Percentiles rank a stretch among this genome's conserved stretches.
phyloP scores from a whole-genome alignment of 257 asterid species.

The Capsicum pubescens region DNA sequence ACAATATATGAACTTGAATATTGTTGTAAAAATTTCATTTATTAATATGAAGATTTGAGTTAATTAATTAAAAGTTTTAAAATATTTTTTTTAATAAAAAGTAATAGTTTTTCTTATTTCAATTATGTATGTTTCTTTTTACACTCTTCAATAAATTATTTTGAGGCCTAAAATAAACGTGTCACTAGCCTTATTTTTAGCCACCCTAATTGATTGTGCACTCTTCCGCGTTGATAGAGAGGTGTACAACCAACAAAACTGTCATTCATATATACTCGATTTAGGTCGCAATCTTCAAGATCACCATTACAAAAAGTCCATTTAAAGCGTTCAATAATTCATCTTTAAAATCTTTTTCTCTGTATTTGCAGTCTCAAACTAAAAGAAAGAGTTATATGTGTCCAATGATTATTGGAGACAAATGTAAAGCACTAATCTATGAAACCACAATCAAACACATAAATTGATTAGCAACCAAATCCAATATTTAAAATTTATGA shows the following conservation, averaged over 20 bases:
- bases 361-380: neutral
- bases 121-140: too few relatives aligned
- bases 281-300: neutral
- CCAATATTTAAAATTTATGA: too few relatives aligned
- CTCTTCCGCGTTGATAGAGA: neutral
- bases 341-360: neutral
- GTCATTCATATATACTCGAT: neutral
- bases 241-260: neutral
- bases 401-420: neutral
- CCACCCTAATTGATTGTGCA: neutral
- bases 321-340: constrained; percentile 5
- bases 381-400: neutral
- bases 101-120: too few relatives aligned
- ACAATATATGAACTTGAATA: too few relatives aligned
- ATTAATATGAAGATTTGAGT: too few relatives aligned
- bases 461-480: neutral
- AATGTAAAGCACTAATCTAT: neutral
- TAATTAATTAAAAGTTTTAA: too few relatives aligned
- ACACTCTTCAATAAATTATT: too few relatives aligned
- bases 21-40: too few relatives aligned
- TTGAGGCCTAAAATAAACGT: too few relatives aligned
- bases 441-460: neutral
- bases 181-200: too few relatives aligned
- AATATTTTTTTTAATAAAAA: too few relatives aligned
- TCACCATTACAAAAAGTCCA: neutral